Conservation (phyloP, 257 asterid genomes). For the Fraxinus americana region DNA sequence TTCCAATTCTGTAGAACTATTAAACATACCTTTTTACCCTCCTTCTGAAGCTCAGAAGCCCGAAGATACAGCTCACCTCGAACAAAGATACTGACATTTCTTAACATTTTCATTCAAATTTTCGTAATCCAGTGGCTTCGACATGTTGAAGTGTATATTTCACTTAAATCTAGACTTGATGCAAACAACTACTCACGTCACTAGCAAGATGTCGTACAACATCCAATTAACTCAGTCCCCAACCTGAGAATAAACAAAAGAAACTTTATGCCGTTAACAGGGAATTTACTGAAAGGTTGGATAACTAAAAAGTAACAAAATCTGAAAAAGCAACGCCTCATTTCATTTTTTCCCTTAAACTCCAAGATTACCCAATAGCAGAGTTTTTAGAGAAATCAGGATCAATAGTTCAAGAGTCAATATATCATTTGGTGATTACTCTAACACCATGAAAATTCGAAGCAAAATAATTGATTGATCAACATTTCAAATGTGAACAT, state of each 20-base stretch:
- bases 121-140: slow-evolving; percentile 80
- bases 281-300: neutral
- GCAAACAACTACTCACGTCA: neutral
- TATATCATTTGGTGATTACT: neutral
- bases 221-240: slow-evolving; percentile 14
- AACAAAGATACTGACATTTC: slow-evolving; percentile 96
- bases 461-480: neutral
- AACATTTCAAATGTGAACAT: neutral
- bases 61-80: slow-evolving; percentile 99
- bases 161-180: slow-evolving; percentile 14
- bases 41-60: slow-evolving; percentile 99
- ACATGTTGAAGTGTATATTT: slow-evolving; percentile 38
- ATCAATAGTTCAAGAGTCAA: neutral
- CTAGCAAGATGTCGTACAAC: neutral
- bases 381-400: neutral
- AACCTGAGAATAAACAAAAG: slow-evolving; percentile 15
- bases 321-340: neutral
- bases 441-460: neutral
- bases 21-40: slow-evolving; percentile 83
- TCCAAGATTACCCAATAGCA: neutral
- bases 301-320: neutral
- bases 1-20: too few species aligned
- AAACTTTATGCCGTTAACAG: neutral
- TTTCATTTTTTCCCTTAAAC: neutral
- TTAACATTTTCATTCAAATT: slow-evolving; percentile 92